Conservation (phyloP, 2,329 filamentous ascomycete genomes). For the Herpotrichia juniperi region DNA sequence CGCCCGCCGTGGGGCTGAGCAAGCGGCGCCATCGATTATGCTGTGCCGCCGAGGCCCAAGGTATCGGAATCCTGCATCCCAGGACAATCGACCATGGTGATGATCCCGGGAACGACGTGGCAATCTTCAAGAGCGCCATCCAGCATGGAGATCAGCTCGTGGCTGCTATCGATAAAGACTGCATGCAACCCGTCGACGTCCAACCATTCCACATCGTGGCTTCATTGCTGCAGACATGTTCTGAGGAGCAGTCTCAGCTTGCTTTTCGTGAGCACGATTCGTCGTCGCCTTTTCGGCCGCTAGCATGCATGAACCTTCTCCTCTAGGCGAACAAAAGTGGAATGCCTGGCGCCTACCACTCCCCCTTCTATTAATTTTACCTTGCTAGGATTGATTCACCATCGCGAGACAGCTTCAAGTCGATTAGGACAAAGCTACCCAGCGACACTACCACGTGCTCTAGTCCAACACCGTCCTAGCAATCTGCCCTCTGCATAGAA, state of each 20-base stretch:
- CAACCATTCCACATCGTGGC: background rate
- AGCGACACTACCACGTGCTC: background rate
- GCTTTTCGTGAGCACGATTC: background rate
- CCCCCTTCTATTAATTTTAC: background rate
- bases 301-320: no score
- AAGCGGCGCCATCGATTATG: background rate
- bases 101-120: conserved; percentile 1
- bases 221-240: background rate
- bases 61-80: background rate
- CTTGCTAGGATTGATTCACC: no score
- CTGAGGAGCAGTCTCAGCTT: background rate
- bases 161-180: background rate
- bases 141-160: background rate
- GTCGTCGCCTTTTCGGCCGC: background rate
- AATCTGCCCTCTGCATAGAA: no score
- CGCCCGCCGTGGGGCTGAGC: conserved; percentile 3
- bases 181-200: background rate
- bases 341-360: background rate
- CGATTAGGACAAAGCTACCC: background rate
- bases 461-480: background rate
- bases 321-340: background rate
- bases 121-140: background rate
- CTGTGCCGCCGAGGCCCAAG: background rate
- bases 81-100: background rate
- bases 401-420: background rate